Conservation (phyloP, 1,139 yeast species). For the Debaryomycetaceae sp. region DNA sequence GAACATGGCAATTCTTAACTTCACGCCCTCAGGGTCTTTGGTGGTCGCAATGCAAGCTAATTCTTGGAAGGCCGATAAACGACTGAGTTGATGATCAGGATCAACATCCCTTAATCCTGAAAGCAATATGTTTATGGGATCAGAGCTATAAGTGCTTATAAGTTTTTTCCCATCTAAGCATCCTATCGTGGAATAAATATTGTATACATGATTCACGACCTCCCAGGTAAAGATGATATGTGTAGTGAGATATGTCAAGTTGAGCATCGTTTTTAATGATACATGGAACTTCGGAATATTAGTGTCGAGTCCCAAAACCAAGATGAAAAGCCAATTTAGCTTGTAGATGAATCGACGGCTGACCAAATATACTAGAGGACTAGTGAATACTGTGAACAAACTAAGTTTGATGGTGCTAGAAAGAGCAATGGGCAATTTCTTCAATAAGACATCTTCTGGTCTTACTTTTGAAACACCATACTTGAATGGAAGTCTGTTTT, state of each 20-base stretch:
- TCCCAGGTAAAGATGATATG: slow-evolving; percentile 54
- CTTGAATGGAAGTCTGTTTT: slow-evolving; percentile 54
- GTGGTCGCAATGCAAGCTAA: slow-evolving; percentile 58
- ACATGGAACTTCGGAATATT: slow-evolving; percentile 31
- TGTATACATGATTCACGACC: slow-evolving; percentile 56
- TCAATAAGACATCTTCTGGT: slow-evolving; percentile 37
- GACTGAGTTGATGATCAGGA: slow-evolving; percentile 51
- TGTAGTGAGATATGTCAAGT: slow-evolving; percentile 36
- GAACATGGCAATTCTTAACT: slow-evolving; percentile 53
- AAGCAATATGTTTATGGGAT: slow-evolving; percentile 70
- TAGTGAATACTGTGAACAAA: slow-evolving; percentile 20
- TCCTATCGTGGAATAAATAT: slow-evolving; percentile 77
- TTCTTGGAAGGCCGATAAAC: slow-evolving; percentile 73
- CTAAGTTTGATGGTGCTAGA: slow-evolving; percentile 37
- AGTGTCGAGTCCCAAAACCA: slow-evolving; percentile 35
- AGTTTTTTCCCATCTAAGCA: slow-evolving; percentile 75
- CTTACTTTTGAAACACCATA: slow-evolving; percentile 41
- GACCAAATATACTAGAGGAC: slow-evolving; percentile 48
- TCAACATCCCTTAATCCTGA: slow-evolving; percentile 59
- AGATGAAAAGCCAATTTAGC: slow-evolving; percentile 20
- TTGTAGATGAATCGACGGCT: slow-evolving; percentile 46
- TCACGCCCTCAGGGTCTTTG: slow-evolving; percentile 36
- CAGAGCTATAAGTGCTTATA: slow-evolving; percentile 63
- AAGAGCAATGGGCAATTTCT: slow-evolving; percentile 28
- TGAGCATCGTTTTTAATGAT: slow-evolving; percentile 32